These are phyloP conservation scores for Jackrogersella minutella DNA, from an alignment of 495 filamentous ascomycete species.

Conservation along the genomic window DNA sequence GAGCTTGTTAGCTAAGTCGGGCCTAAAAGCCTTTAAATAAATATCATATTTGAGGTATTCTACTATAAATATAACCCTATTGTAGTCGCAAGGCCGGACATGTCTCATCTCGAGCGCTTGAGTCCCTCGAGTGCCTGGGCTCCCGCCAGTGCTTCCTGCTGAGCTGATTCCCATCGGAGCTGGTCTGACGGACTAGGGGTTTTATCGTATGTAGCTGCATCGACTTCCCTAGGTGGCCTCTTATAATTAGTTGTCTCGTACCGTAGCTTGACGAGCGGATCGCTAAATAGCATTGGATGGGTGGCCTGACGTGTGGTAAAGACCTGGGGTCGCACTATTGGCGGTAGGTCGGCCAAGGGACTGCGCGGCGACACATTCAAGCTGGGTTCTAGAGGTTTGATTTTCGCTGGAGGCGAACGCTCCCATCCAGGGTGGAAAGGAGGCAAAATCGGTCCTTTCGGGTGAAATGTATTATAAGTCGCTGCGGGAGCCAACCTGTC, in stretches of 20 bases:
- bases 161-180: slow-evolving; percentile 42
- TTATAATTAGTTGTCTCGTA: slow-evolving; percentile 36
- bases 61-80: neutral
- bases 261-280: slow-evolving; percentile 37
- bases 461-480: neutral
- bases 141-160: slow-evolving; percentile 32
- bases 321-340: slow-evolving; percentile 14
- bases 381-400: slow-evolving; percentile 37
- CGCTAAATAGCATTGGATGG: slow-evolving; percentile 39
- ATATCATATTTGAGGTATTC: neutral
- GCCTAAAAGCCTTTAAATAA: neutral
- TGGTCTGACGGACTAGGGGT: slow-evolving; percentile 45
- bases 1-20: neutral
- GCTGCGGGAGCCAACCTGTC: slow-evolving; percentile 3
- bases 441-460: slow-evolving; percentile 31
- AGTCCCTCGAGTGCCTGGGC: slow-evolving; percentile 24
- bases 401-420: slow-evolving; percentile 29
- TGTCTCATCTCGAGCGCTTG: slow-evolving; percentile 12
- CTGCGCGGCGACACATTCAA: slow-evolving; percentile 37
- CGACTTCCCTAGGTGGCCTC: slow-evolving; percentile 9
- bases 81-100: neutral
- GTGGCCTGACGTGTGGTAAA: slow-evolving; percentile 20
- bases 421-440: slow-evolving; percentile 37
- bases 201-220: slow-evolving; percentile 30
- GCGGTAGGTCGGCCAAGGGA: slow-evolving; percentile 35